These are phyloP conservation scores for Styphnolobium japonicum DNA, from an alignment of 306 rosid genomes.

Conservation along the genomic window DNA sequence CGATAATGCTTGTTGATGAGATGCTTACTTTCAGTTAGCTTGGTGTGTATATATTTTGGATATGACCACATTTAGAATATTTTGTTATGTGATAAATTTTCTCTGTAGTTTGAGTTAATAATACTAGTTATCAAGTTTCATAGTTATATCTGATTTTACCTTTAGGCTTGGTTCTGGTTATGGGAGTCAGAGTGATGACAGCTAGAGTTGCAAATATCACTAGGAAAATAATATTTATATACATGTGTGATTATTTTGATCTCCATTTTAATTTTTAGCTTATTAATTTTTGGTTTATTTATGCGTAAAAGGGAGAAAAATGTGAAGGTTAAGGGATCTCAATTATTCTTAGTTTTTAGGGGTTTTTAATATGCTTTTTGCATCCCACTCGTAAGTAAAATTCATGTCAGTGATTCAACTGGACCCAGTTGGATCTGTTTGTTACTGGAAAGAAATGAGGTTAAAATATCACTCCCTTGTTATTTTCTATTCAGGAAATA, in stretches of 20 bases:
- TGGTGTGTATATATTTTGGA: not conserved
- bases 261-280: conserved; percentile 13
- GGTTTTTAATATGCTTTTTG: not conserved
- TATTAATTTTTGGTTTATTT: not conserved
- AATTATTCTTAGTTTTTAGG: not conserved
- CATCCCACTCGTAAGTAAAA: too few species aligned
- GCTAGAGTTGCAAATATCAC: not conserved
- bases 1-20: not conserved
- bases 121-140: not conserved
- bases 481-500: too few species aligned
- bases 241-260: not conserved
- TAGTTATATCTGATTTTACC: not conserved
- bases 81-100: not conserved
- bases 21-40: not conserved
- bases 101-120: not conserved
- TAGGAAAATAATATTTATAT: not conserved
- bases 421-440: too few species aligned
- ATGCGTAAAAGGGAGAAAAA: not conserved
- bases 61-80: not conserved
- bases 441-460: too few species aligned
- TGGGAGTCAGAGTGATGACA: not conserved
- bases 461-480: too few species aligned
- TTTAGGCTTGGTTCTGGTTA: not conserved
- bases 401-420: too few species aligned
- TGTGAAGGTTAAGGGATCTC: not conserved